A percentile compares a stretch with the other conserved stretches of the same genome.
Conservation (phyloP, 169 alveolate genomes). For the Theileria sp. region DNA sequence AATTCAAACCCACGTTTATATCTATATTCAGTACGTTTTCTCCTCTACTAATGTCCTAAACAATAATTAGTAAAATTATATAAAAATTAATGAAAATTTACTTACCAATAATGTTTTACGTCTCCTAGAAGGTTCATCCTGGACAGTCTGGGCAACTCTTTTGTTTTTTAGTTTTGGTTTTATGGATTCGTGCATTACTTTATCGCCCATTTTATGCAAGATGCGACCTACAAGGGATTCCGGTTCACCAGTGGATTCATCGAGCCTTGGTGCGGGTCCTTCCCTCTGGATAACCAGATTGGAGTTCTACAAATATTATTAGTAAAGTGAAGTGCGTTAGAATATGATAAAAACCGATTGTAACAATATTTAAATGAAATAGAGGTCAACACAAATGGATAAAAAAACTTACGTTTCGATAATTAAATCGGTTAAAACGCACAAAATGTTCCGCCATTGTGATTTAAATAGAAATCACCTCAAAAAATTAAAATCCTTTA, state of each 20-base stretch:
- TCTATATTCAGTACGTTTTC: slow-evolving; percentile 83
- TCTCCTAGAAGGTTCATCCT: slow-evolving; percentile 40
- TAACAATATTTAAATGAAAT: background rate
- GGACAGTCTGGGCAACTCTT: slow-evolving; percentile 14
- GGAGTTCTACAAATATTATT: slow-evolving; percentile 74
- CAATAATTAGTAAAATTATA: slow-evolving; percentile 7
- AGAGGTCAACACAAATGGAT: background rate
- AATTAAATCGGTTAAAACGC: slow-evolving; percentile 89
- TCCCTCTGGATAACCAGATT: slow-evolving; percentile 85
- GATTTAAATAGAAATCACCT: slow-evolving; percentile 3
- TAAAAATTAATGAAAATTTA: slow-evolving; percentile 20
- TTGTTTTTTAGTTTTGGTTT: slow-evolving; percentile 31
- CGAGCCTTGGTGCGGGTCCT: slow-evolving; percentile 77
- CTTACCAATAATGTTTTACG: slow-evolving; percentile 61
- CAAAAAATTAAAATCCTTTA: slow-evolving; percentile 6
- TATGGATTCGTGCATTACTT: slow-evolving; percentile 75
- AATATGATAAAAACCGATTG: no score
- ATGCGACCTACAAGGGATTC: slow-evolving; percentile 90
- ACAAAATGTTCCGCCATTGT: slow-evolving; percentile 91
- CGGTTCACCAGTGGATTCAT: slow-evolving; percentile 96
- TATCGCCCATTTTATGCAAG: slow-evolving; percentile 91
- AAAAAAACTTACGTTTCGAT: slow-evolving; percentile 70
- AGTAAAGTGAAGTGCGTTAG: background rate
- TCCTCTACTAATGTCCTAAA: slow-evolving; percentile 74
- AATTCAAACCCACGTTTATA: slow-evolving; percentile 80